phyloP scores from a whole-genome alignment of 768 basidiomycete genomes.

The Xerocomellus intermedius region DNA sequence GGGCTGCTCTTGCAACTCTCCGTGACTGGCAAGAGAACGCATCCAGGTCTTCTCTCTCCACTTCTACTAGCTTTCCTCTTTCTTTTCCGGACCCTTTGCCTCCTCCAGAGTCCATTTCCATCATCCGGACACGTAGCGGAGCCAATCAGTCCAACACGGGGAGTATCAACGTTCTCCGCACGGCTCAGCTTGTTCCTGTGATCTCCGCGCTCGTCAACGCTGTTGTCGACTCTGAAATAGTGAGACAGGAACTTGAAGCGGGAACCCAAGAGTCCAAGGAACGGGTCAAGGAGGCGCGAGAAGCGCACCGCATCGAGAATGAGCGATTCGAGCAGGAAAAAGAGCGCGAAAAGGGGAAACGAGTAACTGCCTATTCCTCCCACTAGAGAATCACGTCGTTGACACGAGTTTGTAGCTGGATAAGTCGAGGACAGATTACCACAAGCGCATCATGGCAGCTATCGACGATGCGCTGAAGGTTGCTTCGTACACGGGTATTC shows the following conservation, averaged over 20 bases:
- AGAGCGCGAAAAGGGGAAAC: slow-evolving; percentile 52
- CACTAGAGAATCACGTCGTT: neutral
- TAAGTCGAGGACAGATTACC: slow-evolving; percentile 43
- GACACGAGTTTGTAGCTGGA: slow-evolving; percentile 33
- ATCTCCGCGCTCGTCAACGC: slow-evolving; percentile 57
- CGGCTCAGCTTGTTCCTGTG: slow-evolving; percentile 69
- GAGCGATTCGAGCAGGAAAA: slow-evolving; percentile 32
- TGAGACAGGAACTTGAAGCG: slow-evolving; percentile 62
- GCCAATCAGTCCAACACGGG: slow-evolving; percentile 26
- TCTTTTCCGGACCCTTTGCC: slow-evolving; percentile 59
- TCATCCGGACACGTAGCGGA: slow-evolving; percentile 49
- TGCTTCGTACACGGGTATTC: slow-evolving; percentile 41
- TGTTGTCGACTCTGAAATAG: slow-evolving; percentile 42
- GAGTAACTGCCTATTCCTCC: slow-evolving; percentile 5
- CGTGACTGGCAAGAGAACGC: slow-evolving; percentile 36
- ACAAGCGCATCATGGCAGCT: slow-evolving; percentile 47
- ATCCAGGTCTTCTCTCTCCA: slow-evolving; percentile 13
- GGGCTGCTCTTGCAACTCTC: slow-evolving; percentile 51
- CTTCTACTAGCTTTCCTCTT: slow-evolving; percentile 19
- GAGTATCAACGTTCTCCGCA: slow-evolving; percentile 36
- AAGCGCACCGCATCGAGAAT: slow-evolving; percentile 39
- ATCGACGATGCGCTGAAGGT: slow-evolving; percentile 60
- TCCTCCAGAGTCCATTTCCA: slow-evolving; percentile 42
- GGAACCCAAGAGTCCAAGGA: slow-evolving; percentile 59
- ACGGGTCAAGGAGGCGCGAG: slow-evolving; percentile 46